Conservation (phyloP, 2,329 filamentous ascomycete species). For the Hortaea werneckii region DNA sequence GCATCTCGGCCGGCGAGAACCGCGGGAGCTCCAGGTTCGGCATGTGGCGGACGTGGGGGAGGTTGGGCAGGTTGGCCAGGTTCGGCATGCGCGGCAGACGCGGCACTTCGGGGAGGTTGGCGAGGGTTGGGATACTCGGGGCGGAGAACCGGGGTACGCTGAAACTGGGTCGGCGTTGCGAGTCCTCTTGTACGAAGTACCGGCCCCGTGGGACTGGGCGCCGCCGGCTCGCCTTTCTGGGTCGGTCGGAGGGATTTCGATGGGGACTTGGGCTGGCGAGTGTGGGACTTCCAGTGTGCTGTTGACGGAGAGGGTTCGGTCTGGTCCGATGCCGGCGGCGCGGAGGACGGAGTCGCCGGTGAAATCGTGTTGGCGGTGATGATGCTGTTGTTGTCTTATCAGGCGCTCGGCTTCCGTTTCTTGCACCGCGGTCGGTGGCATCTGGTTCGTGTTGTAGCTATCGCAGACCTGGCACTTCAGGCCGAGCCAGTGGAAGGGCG, state of each 20-base stretch:
- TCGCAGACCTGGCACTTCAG: conserved; percentile 65
- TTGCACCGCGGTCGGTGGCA: conserved; percentile 32
- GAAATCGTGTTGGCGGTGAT: conserved; percentile 25
- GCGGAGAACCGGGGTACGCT: conserved; percentile 14
- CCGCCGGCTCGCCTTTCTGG: conserved; percentile 9
- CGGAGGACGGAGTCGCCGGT: conserved; percentile 25
- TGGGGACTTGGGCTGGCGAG: conserved; percentile 8
- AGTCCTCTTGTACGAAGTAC: conserved; percentile 23
- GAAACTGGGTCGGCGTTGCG: conserved; percentile 18
- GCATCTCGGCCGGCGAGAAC: conserved; percentile 36
- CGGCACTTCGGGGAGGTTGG: conserved; percentile 19
- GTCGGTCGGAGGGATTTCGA: conserved; percentile 4
- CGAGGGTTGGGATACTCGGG: conserved; percentile 21
- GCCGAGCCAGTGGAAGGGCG: conserved; percentile 88
- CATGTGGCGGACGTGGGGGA: conserved; percentile 18
- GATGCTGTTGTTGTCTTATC: conserved; percentile 20
- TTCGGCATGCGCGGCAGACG: conserved; percentile 19
- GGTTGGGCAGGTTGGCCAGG: conserved; percentile 17
- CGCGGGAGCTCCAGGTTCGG: conserved; percentile 27
- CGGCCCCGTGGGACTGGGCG: conserved; percentile 18
- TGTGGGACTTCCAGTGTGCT: conserved; percentile 11
- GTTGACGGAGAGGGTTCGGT: conserved; percentile 11
- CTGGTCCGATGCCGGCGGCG: conserved; percentile 23
- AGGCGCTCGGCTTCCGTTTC: conserved; percentile 25
- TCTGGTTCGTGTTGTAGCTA: conserved; percentile 43